phyloP scores from a whole-genome alignment of 495 filamentous ascomycete species.

The Penicillium flavigenum region DNA sequence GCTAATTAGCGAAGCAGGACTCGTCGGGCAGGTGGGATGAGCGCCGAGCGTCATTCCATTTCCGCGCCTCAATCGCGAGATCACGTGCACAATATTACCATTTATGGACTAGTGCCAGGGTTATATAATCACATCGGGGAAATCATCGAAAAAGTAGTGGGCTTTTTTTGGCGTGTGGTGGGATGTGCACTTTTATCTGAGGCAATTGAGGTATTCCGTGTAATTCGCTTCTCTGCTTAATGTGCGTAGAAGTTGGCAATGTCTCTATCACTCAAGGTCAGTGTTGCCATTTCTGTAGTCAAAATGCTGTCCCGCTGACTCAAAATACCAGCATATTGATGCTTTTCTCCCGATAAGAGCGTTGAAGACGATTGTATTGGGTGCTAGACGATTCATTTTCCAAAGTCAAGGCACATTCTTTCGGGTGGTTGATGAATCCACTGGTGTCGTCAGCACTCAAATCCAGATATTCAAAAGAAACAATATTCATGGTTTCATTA shows the following conservation, averaged over 20 bases:
- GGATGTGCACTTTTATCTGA: constrained; percentile 13
- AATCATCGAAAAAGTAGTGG: constrained; percentile 13
- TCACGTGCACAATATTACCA: constrained; percentile 32
- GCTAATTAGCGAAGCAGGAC: constrained; percentile 14
- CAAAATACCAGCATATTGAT: constrained; percentile 42
- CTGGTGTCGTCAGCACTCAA: constrained; percentile 32
- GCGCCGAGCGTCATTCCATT: constrained; percentile 7
- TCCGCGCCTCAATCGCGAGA: constrained; percentile 23
- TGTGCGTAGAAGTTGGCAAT: constrained; percentile 27
- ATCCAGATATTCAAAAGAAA: constrained; percentile 40
- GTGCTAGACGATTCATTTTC: constrained; percentile 30
- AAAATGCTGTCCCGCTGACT: constrained; percentile 16
- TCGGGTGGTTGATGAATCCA: constrained; percentile 39
- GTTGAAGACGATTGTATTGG: constrained; percentile 34
- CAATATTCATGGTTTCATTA: constrained; percentile 44
- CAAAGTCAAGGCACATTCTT: constrained; percentile 44
- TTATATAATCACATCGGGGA: constrained; percentile 10
- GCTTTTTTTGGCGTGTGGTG: constrained; percentile 15
- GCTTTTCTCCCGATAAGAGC: constrained; percentile 48
- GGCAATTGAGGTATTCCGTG: constrained; percentile 11
- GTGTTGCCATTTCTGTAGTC: constrained; percentile 17
- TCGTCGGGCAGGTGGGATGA: constrained; percentile 1
- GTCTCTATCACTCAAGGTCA: constrained; percentile 40
- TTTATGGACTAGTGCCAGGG: constrained; percentile 20
- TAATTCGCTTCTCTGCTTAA: constrained; percentile 13